A percentile compares a stretch with the other conserved stretches of the same genome.
These are phyloP conservation scores for Mortierella polycephala DNA, from an alignment of 371 early-diverging fungal species.

Conservation along the genomic window DNA sequence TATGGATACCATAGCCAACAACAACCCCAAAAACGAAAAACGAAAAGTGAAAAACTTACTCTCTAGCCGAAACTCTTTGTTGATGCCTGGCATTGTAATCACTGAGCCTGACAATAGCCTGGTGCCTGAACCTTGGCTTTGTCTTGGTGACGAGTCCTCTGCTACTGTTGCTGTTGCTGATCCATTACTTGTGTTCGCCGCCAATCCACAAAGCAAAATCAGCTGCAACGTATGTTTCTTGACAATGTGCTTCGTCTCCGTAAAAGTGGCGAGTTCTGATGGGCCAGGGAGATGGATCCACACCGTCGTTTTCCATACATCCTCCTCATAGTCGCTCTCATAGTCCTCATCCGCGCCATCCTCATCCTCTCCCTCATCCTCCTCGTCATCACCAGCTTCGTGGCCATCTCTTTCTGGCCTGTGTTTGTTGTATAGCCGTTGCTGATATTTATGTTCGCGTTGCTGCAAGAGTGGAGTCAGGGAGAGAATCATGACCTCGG, in stretches of 20 bases:
- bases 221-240: conserved; percentile 40
- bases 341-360: conserved; percentile 1
- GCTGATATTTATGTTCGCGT: conserved; percentile 30
- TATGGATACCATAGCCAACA: too few relatives aligned
- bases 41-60: conserved; percentile 25
- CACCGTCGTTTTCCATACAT: conserved; percentile 34
- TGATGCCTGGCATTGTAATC: conserved; percentile 20
- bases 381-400: not conserved
- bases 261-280: conserved; percentile 30
- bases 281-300: conserved; percentile 40
- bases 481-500: conserved; percentile 22
- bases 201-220: conserved; percentile 36
- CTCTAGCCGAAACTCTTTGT: conserved; percentile 51
- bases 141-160: not conserved
- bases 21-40: not conserved
- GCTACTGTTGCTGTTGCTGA: not conserved
- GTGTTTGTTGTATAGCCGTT: not conserved
- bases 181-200: not conserved
- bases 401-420: not conserved
- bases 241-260: conserved; percentile 42
- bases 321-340: conserved; percentile 11
- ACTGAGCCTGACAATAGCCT: not conserved
- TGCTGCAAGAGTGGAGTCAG: conserved; percentile 21
- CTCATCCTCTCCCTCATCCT: conserved; percentile 1
- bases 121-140: not conserved